These are phyloP conservation scores for Nigrograna mackinnonii DNA, from an alignment of 2,329 filamentous ascomycete species.

Conservation along the genomic window DNA sequence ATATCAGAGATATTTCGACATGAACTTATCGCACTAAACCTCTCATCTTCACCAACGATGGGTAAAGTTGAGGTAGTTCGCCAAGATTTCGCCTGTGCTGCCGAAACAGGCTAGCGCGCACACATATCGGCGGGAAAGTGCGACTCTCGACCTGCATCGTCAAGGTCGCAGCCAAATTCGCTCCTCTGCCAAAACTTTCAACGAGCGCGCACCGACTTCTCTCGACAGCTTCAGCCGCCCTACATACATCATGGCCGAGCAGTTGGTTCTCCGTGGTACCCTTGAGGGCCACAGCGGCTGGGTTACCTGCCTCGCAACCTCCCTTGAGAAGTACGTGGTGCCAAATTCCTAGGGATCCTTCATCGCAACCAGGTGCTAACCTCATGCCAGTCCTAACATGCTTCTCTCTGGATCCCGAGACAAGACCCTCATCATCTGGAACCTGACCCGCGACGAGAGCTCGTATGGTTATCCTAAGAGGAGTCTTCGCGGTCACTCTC, in stretches of 20 bases:
- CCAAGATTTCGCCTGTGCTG: conserved; percentile 4
- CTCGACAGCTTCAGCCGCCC: conserved; percentile 39
- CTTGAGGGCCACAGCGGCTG: conserved; percentile 99
- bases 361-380: conserved; percentile 34
- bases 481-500: conserved; percentile 97
- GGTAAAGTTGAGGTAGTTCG: background rate
- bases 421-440: conserved; percentile 99
- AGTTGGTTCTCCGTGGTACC: conserved; percentile 94
- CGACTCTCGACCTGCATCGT: conserved; percentile 4
- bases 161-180: too few species aligned
- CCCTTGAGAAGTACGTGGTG: conserved; percentile 85
- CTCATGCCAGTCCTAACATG: conserved; percentile 84
- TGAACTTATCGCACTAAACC: too few species aligned
- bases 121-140: conserved; percentile 6
- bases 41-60: background rate
- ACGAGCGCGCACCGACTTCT: conserved; percentile 32
- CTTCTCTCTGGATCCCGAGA: conserved; percentile 96
- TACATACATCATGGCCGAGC: conserved; percentile 74
- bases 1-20: too few species aligned
- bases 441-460: conserved; percentile 97
- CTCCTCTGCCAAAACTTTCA: conserved; percentile 5
- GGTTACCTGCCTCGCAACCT: conserved; percentile 98
- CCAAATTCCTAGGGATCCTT: conserved; percentile 2
- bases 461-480: conserved; percentile 99
- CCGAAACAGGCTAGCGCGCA: conserved; percentile 9